These are phyloP conservation scores for Gracilaria caudata DNA, from an alignment of 23 red algal species.

Conservation along the genomic window DNA sequence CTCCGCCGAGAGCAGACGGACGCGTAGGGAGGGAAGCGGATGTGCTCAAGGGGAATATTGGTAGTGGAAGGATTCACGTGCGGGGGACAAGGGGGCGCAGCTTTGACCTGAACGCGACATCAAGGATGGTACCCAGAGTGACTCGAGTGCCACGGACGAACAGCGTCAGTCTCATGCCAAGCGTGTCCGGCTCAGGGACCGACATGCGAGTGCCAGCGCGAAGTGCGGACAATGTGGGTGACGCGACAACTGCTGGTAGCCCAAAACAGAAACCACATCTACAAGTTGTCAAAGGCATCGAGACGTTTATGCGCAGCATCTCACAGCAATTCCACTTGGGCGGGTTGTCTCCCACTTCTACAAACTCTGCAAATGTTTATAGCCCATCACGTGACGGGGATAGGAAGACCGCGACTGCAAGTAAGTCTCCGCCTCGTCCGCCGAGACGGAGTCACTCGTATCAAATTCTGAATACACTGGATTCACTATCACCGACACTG, in stretches of 20 bases:
- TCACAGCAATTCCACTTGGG: background rate
- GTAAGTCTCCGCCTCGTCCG: constrained; percentile 38
- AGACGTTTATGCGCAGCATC: constrained; percentile 27
- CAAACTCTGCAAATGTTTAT: background rate
- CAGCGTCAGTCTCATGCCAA: constrained; percentile 32
- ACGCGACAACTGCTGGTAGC: background rate
- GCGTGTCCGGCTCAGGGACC: background rate
- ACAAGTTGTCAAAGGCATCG: constrained; percentile 21
- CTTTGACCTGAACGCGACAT: constrained; percentile 45
- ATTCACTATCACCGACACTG: constrained; percentile 9
- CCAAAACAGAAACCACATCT: constrained; percentile 8
- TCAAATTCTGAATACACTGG: constrained; percentile 56
- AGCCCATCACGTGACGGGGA: background rate
- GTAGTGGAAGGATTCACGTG: constrained; percentile 47
- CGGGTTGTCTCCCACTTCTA: background rate
- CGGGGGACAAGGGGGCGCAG: constrained; percentile 24
- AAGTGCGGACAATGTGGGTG: background rate
- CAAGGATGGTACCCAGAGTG: constrained; percentile 6
- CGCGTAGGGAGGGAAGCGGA: background rate
- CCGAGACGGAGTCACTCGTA: constrained; percentile 55
- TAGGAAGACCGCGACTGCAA: background rate
- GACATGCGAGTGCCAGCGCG: background rate
- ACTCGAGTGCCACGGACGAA: constrained; percentile 26
- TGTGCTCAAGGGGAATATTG: background rate
- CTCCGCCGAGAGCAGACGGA: background rate